Evolutionary conservation across 768 basidiomycete genomes (phyloP), one percentile per base, ranked within the genome.

Genomic region (Daedalea quercina): DNA sequence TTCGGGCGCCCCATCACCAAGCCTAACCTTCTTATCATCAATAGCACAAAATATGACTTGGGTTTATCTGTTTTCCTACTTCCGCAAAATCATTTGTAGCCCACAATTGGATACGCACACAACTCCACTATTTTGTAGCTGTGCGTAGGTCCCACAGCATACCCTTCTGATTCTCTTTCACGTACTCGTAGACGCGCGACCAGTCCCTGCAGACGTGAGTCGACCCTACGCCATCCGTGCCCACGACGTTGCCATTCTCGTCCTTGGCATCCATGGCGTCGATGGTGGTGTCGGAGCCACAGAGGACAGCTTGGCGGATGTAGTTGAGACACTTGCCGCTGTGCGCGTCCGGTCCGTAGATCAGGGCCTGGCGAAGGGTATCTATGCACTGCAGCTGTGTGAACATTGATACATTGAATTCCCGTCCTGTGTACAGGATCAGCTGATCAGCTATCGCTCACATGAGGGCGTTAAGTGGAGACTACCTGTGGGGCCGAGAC

Each of bases 291-390:
- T 70, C 68, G 25, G 64, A 61, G 1, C 59, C 57, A 51, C 69
- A 70, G 40, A 70, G 54, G 2, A 68, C 57, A 7, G 61, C 58
- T 54, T 70, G 68, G 6, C 68, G 54, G 4, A 70, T 47, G 25
- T 66, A 63, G 47, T 70, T 66, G 24, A 69, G 59, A 47, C 69
- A 70, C 35, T 67, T 68, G 28, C 28, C 28, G 28, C 46, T 47
- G 13, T 47, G 19, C 3, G n/a, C 46, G 19, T 33, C 19, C 19
- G 46, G 25, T 11, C 46, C 46, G 28, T 47, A 19, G 46, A 47
- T 47, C 25, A 47, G 46, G 19, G 46, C 46, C 15, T 23, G 19
- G 9, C 46, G 46, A 8, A 47, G 28, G 19, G 26, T 33, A 9
- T 47, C 19, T 3, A 47, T 19, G 28, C 46, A 47, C 12, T 28